Base-by-base conservation (phyloP, 2,329 filamentous ascomycete species). In the Aspergillus neoniger region DNA sequence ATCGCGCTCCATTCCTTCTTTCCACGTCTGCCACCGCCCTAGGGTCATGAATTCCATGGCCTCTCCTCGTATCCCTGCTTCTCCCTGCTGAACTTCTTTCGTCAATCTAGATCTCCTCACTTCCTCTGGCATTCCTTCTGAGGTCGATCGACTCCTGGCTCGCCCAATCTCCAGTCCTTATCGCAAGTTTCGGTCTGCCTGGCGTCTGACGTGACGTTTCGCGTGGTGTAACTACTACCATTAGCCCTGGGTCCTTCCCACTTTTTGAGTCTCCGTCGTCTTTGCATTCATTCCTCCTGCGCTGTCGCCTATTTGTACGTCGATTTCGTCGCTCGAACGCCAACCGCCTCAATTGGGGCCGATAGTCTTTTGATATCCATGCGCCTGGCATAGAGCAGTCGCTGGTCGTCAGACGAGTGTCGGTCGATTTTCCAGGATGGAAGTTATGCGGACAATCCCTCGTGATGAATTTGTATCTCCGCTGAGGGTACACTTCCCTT, bases 41-140 rank as follows among this genome's bases (percentile, higher is more conserved):
- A 48, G 56, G 60, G 60, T 67, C 64, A 65, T 63, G 60, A 63
- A 56, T 38, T 63, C 55, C 52, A 64, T 62, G 59, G 36, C 57
- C 55, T 55, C 41, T 56, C 23, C 55, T 55, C 50, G 5, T 59
- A 60, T 65, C 64, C 64, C 50, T 65, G 36, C 56, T 57, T 58
- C 39, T 61, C 59, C 62, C 59, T 60, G 17, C 23, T 63, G 44
- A 65, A 51, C 17, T 52, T 48, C 32, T 55, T 53, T 44, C 15
- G 21, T 55, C 32, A 25, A 49, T 41, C 55, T 47, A 39, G 36
- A 41, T 57, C 32, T 47, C 38, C 44, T 51, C 41, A n/a, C 41
- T 47, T 53, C 25, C 17, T 10, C 51, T 41, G 17, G 47, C 53
- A 55, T 55, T 44, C 39, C n/a, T 55, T 43, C 14, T 50, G 38